A percentile compares a stretch with the other conserved stretches of the same genome.
These are phyloP conservation scores for Metschnikowia kofuensis DNA, from an alignment of 805 yeast genomes.

Conservation along the genomic window DNA sequence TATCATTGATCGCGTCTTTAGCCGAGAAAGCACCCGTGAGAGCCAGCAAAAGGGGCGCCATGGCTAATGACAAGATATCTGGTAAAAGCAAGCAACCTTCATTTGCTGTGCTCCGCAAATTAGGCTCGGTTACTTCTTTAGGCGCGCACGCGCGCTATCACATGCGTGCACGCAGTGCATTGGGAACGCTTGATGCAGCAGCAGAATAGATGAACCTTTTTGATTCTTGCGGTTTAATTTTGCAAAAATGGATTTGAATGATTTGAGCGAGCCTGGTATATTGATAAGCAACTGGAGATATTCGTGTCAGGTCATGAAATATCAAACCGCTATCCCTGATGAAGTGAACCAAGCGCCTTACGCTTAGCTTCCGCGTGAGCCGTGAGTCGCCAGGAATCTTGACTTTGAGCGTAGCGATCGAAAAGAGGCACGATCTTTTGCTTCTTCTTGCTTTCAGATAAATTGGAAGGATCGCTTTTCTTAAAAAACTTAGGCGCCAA, in stretches of 20 bases:
- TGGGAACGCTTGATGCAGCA: neutral
- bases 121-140: neutral
- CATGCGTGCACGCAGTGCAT: neutral
- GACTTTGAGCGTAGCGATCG: conserved; percentile 55
- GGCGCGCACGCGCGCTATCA: conserved; percentile 5
- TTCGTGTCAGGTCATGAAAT: no score
- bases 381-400: conserved; percentile 76
- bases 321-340: conserved; percentile 5
- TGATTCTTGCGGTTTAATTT: no score
- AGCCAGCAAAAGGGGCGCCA: conserved; percentile 7
- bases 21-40: conserved; percentile 3
- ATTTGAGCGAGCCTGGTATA: no score
- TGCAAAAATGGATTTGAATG: no score
- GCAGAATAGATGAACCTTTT: neutral
- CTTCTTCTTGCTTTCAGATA: conserved; percentile 50
- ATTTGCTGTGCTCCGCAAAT: neutral
- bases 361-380: conserved; percentile 30
- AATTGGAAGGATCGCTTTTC: conserved; percentile 48
- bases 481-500: conserved; percentile 73
- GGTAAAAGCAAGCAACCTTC: neutral
- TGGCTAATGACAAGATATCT: neutral
- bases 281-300: no score
- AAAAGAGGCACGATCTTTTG: conserved; percentile 74
- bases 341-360: conserved; percentile 22
- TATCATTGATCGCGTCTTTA: conserved; percentile 17